Base-by-base conservation (phyloP, 2,329 filamentous ascomycete species). In the Didymella pomorum region DNA sequence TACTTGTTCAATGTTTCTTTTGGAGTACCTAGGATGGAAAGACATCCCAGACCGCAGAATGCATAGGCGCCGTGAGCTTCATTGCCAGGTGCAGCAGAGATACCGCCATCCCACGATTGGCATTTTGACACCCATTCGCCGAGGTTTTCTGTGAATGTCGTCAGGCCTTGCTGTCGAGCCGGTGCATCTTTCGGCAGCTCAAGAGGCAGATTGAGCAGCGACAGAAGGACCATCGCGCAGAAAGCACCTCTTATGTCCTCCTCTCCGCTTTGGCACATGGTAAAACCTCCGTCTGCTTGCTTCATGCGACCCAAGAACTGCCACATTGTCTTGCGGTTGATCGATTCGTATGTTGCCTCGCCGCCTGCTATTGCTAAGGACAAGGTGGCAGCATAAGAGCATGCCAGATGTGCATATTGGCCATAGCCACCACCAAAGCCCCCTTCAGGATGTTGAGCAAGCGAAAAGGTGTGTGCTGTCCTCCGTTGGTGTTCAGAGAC, bases 51-150 rank as follows among this genome's bases (percentile, higher is more conserved):
- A 55, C 91, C 93, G 79, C 94, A 97, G 79, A 98, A 98, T 25
- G 94, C 92, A 80, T 98, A 99, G 64, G 92, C 95, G 61, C 95
- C 95, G 79, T 99, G 95, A 53, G 94, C 95, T 83, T 99, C 95
- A 63, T 90, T 88, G 59, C 89, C 89, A 51, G 93, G 95, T 63
- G 89, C 89, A 55, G 87, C 90, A 64, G 91, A 93, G 67, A 99
- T 93, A 47, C 95, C 95, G 64, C 95, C 95, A 80, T 99, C 95
- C 77, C 90, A 97, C 11, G 92, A 96, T 83, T 98, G 94, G 89
- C 94, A 97, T 79, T 85, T 82, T 42, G 87, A 86, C 46, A 98
- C 83, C 83, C 93, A 97, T 70, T 92, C 87, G 25, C 87, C 88
- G 26, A 98, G 85, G 28, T 87, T 86, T 60, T 89, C 88, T 54